phyloP scores from a whole-genome alignment of 345 rosid genomes.

The Turritis glabra region DNA sequence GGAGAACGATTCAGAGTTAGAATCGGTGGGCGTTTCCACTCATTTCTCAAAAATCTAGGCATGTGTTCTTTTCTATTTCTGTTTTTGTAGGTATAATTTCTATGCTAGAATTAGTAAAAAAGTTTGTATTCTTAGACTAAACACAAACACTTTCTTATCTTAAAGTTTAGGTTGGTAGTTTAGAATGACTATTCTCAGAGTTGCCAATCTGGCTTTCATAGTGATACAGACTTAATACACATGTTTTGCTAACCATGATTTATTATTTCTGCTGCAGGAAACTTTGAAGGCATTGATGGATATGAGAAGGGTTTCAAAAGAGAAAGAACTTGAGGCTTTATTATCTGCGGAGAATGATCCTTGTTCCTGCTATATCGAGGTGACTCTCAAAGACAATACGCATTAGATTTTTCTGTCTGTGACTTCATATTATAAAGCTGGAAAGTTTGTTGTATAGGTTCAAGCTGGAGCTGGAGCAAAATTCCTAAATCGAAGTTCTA shows the following conservation, averaged over 20 bases:
- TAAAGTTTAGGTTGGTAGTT: background rate
- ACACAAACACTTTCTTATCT: no score
- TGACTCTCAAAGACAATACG: constrained; percentile 25
- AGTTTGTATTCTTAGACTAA: no score
- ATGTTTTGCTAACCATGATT: constrained; percentile 17
- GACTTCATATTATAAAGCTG: background rate
- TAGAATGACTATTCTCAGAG: background rate
- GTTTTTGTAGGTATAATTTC: background rate
- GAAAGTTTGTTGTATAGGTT: constrained; percentile 47
- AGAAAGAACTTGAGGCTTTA: constrained; percentile 91
- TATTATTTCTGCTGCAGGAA: constrained; percentile 50
- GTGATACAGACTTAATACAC: no score
- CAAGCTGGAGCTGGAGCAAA: constrained; percentile 92
- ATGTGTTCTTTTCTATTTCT: constrained; percentile 43
- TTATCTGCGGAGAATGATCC: constrained; percentile 79
- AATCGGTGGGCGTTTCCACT: constrained; percentile 74
- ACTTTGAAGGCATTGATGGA: constrained; percentile 59
- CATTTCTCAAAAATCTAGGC: constrained; percentile 65
- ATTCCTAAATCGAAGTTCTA: background rate
- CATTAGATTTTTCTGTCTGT: constrained; percentile 10
- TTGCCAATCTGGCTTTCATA: background rate
- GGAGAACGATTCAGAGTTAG: constrained; percentile 83
- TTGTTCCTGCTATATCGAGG: constrained; percentile 87
- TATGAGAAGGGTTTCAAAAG: constrained; percentile 82
- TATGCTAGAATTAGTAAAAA: no score